These are phyloP conservation scores for Pseudocercospora cruenta DNA, from an alignment of 2,329 filamentous ascomycete genomes.

Conservation along the genomic window DNA sequence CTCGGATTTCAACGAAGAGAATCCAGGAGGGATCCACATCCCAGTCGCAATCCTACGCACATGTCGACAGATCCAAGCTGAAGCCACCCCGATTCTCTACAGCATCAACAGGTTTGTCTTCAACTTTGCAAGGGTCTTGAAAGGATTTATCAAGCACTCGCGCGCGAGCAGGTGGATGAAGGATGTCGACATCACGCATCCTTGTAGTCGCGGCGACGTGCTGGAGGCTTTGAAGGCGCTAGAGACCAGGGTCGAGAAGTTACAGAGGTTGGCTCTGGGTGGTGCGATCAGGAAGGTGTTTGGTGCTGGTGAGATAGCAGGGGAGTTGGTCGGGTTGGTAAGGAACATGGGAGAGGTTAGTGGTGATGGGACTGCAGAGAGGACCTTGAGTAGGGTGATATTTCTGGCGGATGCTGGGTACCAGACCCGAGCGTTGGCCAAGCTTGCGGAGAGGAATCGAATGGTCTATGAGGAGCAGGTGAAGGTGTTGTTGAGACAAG, in stretches of 20 bases:
- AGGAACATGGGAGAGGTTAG: not conserved
- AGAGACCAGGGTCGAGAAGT: not conserved
- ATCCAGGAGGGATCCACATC: not conserved
- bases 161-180: not conserved
- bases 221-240: not conserved
- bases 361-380: not conserved
- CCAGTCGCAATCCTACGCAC: slow-evolving; percentile 17
- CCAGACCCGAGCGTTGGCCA: not conserved
- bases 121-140: not conserved
- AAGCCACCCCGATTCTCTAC: slow-evolving; percentile 31
- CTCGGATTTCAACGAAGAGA: not conserved
- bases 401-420: not conserved
- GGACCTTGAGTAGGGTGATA: not conserved
- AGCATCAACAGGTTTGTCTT: slow-evolving; percentile 18
- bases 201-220: not conserved
- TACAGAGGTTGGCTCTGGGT: not conserved
- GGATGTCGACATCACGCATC: not conserved
- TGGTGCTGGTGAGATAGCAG: not conserved
- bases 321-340: not conserved
- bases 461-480: not conserved
- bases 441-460: not conserved
- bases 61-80: slow-evolving; percentile 21
- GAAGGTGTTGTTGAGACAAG: not conserved
- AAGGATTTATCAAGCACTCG: not conserved
- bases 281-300: not conserved